phyloP scores from a whole-genome alignment of 129 eudicot genomes.

The Centaurea solstitialis region DNA sequence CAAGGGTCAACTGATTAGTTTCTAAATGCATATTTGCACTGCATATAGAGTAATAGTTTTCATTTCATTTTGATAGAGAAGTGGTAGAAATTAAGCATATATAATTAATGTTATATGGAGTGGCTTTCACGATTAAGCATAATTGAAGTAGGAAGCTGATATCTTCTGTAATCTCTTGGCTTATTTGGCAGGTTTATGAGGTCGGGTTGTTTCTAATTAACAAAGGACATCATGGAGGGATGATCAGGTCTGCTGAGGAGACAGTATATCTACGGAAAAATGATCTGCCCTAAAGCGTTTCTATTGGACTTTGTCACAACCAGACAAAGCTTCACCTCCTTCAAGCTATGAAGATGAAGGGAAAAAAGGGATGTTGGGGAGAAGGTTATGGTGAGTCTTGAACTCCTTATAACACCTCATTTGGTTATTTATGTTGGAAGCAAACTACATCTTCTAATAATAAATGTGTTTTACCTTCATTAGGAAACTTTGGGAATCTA shows the following conservation, averaged over 20 bases:
- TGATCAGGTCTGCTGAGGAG: conserved; percentile 78
- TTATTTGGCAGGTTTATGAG: conserved; percentile 69
- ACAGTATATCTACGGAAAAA: conserved; percentile 70
- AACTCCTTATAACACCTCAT: background rate
- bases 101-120: too few species aligned
- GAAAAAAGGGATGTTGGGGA: conserved; percentile 72
- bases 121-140: too few species aligned
- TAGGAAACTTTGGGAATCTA: background rate
- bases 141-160: background rate
- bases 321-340: conserved; percentile 45
- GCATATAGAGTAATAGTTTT: too few species aligned
- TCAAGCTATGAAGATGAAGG: conserved; percentile 54
- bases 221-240: conserved; percentile 63
- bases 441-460: background rate
- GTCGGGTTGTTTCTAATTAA: conserved; percentile 85
- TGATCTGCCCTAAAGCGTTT: conserved; percentile 65
- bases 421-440: background rate
- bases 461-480: background rate
- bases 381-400: conserved; percentile 60
- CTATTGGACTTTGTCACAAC: conserved; percentile 66
- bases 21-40: too few species aligned
- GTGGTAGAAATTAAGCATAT: too few species aligned
- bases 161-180: conserved; percentile 2
- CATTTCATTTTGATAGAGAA: too few species aligned
- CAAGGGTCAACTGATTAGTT: too few species aligned